Conservation (phyloP, 2,329 filamentous ascomycete species). For the Didymella keratinophila region DNA sequence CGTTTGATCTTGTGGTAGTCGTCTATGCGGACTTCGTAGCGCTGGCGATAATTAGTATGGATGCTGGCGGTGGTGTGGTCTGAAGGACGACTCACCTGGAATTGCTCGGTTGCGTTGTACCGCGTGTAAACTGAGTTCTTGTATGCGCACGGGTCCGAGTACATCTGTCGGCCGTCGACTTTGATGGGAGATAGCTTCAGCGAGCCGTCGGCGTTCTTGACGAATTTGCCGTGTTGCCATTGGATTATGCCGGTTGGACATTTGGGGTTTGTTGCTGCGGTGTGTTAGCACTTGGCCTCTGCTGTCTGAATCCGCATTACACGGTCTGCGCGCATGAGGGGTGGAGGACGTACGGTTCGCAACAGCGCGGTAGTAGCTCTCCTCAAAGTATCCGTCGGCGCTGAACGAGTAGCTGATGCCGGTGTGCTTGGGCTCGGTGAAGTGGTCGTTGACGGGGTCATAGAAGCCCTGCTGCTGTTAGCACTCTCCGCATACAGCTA, state of each 20-base stretch:
- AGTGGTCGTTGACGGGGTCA: slow-evolving; percentile 69
- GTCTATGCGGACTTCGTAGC: slow-evolving; percentile 61
- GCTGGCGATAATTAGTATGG: slow-evolving; percentile 33
- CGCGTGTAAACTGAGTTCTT: slow-evolving; percentile 66
- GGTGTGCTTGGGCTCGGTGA: slow-evolving; percentile 70
- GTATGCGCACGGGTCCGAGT: slow-evolving; percentile 70
- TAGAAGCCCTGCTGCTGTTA: slow-evolving; percentile 67
- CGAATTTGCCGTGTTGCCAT: slow-evolving; percentile 74
- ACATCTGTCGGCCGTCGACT: slow-evolving; percentile 72
- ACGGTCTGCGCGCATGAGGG: not conserved
- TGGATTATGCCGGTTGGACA: slow-evolving; percentile 73
- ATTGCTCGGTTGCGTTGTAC: slow-evolving; percentile 70
- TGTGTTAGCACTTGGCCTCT: slow-evolving; percentile 30
- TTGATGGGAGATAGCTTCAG: slow-evolving; percentile 67
- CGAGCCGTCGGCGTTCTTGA: slow-evolving; percentile 64
- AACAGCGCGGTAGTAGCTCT: slow-evolving; percentile 73
- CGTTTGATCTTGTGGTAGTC: slow-evolving; percentile 68
- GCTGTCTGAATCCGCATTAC: not conserved
- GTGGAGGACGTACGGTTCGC: slow-evolving; percentile 66
- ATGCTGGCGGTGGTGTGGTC: no score
- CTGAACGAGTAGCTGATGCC: slow-evolving; percentile 80
- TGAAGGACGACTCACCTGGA: slow-evolving; percentile 58
- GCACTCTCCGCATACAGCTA: not conserved
- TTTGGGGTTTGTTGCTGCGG: slow-evolving; percentile 63
- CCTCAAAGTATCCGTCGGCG: slow-evolving; percentile 71